A percentile compares a stretch with the other conserved stretches of the same genome.
Conservation (phyloP, 148 eudicot species). For the Simmondsia chinensis region DNA sequence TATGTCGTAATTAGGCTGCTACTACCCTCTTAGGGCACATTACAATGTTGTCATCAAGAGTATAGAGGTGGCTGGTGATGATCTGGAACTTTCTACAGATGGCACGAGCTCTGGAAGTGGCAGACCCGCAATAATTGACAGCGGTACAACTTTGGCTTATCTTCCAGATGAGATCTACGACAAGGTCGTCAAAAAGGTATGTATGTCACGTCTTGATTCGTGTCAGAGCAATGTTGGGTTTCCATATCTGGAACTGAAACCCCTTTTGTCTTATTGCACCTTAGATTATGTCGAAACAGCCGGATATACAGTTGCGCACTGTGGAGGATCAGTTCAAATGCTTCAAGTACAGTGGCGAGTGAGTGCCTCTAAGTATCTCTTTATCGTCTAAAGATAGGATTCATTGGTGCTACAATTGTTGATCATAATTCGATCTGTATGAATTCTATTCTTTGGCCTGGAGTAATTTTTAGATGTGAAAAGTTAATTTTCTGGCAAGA, state of each 20-base stretch:
- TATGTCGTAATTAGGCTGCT: slow-evolving; percentile 30
- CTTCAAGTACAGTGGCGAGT: slow-evolving; percentile 58
- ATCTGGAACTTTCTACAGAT: slow-evolving; percentile 35
- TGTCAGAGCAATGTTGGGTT: not conserved
- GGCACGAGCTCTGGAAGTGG: slow-evolving; percentile 20
- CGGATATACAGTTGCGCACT: slow-evolving; percentile 40
- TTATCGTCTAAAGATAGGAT: not conserved
- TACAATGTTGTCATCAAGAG: slow-evolving; percentile 61
- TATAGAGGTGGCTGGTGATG: slow-evolving; percentile 56
- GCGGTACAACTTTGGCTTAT: slow-evolving; percentile 94
- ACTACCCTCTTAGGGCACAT: slow-evolving; percentile 59
- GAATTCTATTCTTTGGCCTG: no score
- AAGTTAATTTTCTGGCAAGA: no score
- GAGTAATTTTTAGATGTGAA: no score
- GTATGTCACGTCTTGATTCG: slow-evolving; percentile 1
- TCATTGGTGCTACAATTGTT: not conserved
- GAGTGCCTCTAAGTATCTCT: slow-evolving; percentile 15
- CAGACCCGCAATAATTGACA: slow-evolving; percentile 58
- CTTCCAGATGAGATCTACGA: slow-evolving; percentile 57
- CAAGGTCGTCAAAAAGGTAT: slow-evolving; percentile 38
- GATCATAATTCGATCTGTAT: not conserved
- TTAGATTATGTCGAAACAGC: slow-evolving; percentile 53
- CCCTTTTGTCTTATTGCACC: not conserved
- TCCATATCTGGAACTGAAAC: slow-evolving; percentile 1
- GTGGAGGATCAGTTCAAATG: slow-evolving; percentile 64